Evolutionary conservation across 768 basidiomycete genomes (phyloP).

Genomic region (Suillus placidus): DNA sequence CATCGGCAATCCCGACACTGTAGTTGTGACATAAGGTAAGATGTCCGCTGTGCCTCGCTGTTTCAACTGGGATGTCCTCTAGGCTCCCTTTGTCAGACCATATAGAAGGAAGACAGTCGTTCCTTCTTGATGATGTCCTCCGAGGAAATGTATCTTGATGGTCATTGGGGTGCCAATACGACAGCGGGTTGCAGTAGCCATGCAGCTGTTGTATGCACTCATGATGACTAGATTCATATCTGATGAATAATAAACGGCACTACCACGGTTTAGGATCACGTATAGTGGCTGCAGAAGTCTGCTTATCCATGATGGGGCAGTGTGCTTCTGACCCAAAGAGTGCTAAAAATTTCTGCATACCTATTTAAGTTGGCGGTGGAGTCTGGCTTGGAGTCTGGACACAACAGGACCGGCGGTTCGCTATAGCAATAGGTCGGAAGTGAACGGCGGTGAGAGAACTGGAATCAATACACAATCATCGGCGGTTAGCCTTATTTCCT

Average conservation of each 20-base stretch:
- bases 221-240: neutral
- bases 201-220: neutral
- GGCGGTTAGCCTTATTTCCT: neutral
- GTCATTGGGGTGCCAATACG: neutral
- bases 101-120: too few relatives aligned
- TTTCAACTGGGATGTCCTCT: neutral
- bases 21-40: neutral
- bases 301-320: neutral
- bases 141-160: neutral
- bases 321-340: neutral
- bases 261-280: neutral
- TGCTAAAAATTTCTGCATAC: neutral
- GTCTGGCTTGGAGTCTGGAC: too few relatives aligned
- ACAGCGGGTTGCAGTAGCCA: neutral
- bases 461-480: neutral
- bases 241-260: neutral
- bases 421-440: neutral
- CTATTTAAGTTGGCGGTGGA: neutral
- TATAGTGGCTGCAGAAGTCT: neutral
- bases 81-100: too few relatives aligned
- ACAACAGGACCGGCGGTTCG: neutral
- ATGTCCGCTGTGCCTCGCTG: neutral
- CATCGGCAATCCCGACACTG: neutral
- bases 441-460: neutral
- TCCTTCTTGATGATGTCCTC: neutral